Conservation (phyloP, 352 stramenopile species). For the Blastocystis sp. region DNA sequence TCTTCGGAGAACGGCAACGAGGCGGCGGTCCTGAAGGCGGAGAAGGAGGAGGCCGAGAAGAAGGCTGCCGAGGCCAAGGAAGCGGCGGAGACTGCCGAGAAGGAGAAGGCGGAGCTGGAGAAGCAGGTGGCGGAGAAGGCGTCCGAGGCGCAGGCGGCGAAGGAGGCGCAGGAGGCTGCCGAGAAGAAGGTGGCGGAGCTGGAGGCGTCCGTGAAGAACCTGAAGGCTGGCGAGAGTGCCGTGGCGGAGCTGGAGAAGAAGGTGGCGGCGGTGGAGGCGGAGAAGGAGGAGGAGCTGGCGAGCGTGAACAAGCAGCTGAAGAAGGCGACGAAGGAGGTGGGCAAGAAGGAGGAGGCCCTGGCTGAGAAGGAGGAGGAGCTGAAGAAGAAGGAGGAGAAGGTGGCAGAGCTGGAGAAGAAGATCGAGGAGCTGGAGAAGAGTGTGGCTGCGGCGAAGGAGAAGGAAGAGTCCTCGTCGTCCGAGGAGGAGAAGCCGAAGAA, state of each 20-base stretch:
- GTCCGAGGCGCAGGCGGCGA: background rate
- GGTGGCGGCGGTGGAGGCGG: background rate
- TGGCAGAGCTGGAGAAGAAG: conserved; percentile 17
- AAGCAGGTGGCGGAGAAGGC: background rate
- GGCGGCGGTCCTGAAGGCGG: background rate
- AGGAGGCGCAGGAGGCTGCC: background rate
- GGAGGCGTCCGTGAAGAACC: background rate
- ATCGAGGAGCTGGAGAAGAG: background rate
- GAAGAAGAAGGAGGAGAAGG: conserved; percentile 18
- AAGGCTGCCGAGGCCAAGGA: background rate
- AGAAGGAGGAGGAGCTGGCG: background rate
- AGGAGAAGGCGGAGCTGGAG: conserved; percentile 11
- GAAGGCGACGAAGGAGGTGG: background rate
- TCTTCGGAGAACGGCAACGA: background rate
- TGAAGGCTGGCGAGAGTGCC: background rate
- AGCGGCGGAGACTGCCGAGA: background rate
- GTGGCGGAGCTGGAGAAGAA: background rate
- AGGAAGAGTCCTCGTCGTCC: background rate
- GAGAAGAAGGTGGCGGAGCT: background rate
- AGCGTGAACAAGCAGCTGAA: background rate
- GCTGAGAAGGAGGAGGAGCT: background rate
- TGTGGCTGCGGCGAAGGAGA: conserved; percentile 6
- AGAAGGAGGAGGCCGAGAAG: background rate
- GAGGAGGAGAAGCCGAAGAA: conserved; percentile 62
- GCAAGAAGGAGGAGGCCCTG: background rate